phyloP scores from a whole-genome alignment of 2,329 filamentous ascomycete genomes.

The Podosphaera aphanis region DNA sequence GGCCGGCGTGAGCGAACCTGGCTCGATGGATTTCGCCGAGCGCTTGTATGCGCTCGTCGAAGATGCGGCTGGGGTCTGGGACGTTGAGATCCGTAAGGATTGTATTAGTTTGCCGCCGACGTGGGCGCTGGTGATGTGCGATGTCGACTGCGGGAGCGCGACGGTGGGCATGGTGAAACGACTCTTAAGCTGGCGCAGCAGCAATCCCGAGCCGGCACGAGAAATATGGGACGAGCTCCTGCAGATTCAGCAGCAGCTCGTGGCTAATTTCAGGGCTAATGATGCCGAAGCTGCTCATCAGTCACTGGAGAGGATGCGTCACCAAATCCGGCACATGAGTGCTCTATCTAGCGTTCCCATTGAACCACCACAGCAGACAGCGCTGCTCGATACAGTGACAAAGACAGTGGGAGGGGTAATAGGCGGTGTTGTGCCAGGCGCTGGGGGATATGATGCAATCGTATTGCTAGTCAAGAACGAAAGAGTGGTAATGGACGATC shows the following conservation, averaged over 20 bases:
- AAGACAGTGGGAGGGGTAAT: slow-evolving; percentile 51
- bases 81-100: slow-evolving; percentile 50
- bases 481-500: slow-evolving; percentile 30
- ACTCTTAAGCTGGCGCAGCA: slow-evolving; percentile 58
- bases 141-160: slow-evolving; percentile 82
- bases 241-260: slow-evolving; percentile 46
- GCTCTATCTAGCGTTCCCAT: slow-evolving; percentile 54
- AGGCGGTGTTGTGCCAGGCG: slow-evolving; percentile 80
- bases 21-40: slow-evolving; percentile 39
- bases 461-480: slow-evolving; percentile 59
- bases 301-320: slow-evolving; percentile 29
- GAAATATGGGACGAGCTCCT: slow-evolving; percentile 57
- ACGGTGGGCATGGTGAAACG: slow-evolving; percentile 92
- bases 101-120: slow-evolving; percentile 48
- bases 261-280: slow-evolving; percentile 31
- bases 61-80: slow-evolving; percentile 40
- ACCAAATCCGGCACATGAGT: slow-evolving; percentile 56
- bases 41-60: slow-evolving; percentile 44
- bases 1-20: slow-evolving; percentile 39
- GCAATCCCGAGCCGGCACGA: slow-evolving; percentile 38
- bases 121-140: slow-evolving; percentile 70
- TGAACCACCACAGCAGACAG: slow-evolving; percentile 68
- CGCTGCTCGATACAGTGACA: slow-evolving; percentile 53
- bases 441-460: slow-evolving; percentile 80
- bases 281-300: slow-evolving; percentile 21